Percentiles rank a stretch among this genome's conserved stretches.
phyloP scores from a whole-genome alignment of 768 basidiomycete species.

The Auriculariales sp. region DNA sequence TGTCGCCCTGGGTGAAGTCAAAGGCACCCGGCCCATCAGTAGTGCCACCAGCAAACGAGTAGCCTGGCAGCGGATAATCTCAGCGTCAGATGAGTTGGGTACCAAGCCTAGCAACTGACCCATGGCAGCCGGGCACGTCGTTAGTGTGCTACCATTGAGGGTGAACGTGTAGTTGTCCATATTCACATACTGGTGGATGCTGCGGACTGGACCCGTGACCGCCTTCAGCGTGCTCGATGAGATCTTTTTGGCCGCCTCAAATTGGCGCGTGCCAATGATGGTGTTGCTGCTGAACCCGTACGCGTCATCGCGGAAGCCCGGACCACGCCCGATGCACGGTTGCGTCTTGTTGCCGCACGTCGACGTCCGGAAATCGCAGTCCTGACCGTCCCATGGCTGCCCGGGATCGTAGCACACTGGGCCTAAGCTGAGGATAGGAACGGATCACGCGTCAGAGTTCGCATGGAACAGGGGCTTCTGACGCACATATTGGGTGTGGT shows the following conservation, averaged over 20 bases:
- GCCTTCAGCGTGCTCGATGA: conserved; percentile 37
- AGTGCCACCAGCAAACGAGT: conserved; percentile 65
- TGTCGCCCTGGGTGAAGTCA: conserved; percentile 64
- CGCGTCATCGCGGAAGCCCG: conserved; percentile 60
- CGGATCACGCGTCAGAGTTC: conserved; percentile 3
- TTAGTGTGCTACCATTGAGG: conserved; percentile 50
- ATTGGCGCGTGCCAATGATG: conserved; percentile 58
- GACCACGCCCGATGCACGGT: conserved; percentile 62
- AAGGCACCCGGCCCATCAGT: conserved; percentile 78
- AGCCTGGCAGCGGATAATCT: conserved; percentile 31
- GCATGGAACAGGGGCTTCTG: conserved; percentile 21
- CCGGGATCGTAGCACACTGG: conserved; percentile 72
- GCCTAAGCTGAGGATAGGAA: conserved; percentile 42
- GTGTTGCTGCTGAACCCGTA: conserved; percentile 64
- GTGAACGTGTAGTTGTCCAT: conserved; percentile 57
- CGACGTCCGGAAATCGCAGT: conserved; percentile 56
- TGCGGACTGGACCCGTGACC: conserved; percentile 47
- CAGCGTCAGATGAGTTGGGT: conserved; percentile 35
- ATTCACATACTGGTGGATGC: conserved; percentile 51
- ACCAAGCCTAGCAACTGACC: too few species aligned
- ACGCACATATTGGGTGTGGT: conserved; percentile 18
- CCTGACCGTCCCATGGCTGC: conserved; percentile 44
- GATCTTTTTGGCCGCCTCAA: conserved; percentile 48
- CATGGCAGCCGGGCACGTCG: conserved; percentile 67
- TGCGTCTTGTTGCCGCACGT: conserved; percentile 58